phyloP scores from a whole-genome alignment of 2,329 filamentous ascomycete species.

The Grosmannia serpens region DNA sequence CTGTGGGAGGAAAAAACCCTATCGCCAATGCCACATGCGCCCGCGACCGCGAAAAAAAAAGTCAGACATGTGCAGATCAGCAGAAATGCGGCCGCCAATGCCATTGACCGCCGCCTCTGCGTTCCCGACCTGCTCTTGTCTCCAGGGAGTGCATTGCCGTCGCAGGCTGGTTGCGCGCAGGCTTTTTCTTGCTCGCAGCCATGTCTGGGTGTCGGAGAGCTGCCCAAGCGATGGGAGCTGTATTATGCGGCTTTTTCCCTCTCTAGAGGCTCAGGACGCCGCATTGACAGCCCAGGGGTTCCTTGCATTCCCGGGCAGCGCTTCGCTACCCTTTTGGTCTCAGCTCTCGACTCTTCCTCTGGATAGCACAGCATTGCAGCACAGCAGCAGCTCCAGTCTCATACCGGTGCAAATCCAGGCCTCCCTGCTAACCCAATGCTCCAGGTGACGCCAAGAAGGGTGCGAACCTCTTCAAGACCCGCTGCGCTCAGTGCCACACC shows the following conservation, averaged over 20 bases:
- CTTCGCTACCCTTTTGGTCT: too few relatives aligned
- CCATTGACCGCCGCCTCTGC: background rate
- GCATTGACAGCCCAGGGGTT: too few relatives aligned
- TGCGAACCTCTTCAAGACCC: conserved; percentile 97
- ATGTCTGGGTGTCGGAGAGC: background rate
- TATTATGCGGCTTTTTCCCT: background rate
- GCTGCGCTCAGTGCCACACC: conserved; percentile 98
- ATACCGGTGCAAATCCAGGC: too few relatives aligned
- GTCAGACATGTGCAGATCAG: too few relatives aligned
- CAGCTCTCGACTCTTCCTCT: too few relatives aligned
- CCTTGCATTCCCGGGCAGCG: too few relatives aligned
- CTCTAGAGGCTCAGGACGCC: too few relatives aligned
- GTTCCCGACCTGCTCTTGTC: background rate
- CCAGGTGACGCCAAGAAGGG: conserved; percentile 90
- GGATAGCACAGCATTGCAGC: background rate
- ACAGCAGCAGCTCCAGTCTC: background rate
- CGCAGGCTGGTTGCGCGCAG: background rate
- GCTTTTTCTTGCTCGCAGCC: background rate
- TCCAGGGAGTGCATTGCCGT: too few relatives aligned
- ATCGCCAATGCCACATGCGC: background rate
- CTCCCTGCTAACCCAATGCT: conserved; percentile 1
- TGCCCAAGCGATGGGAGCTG: background rate
- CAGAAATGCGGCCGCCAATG: background rate
- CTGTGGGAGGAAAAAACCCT: too few relatives aligned
- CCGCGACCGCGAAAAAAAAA: background rate